Evolutionary conservation across 345 rosid species (phyloP).

Genomic region (Bruguiera parviflora): DNA sequence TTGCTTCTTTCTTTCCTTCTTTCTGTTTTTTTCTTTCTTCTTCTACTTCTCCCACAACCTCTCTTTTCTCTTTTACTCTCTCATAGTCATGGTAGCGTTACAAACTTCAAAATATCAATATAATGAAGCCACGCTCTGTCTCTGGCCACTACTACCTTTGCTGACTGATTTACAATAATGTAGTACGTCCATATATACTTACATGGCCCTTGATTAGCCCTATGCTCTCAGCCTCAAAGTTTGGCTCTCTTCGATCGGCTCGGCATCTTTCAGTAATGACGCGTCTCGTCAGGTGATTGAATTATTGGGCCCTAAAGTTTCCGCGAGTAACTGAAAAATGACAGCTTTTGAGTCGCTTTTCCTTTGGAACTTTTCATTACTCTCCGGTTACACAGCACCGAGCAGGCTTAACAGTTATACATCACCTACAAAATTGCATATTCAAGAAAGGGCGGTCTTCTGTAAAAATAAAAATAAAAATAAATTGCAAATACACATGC

Average conservation of each 20-base stretch:
- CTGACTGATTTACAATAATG: slow-evolving; percentile 23
- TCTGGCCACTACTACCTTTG: slow-evolving; percentile 27
- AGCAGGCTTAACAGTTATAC: slow-evolving; percentile 49
- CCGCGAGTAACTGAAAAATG: slow-evolving; percentile 23
- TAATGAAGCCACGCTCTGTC: slow-evolving; percentile 19
- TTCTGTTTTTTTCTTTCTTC: neutral
- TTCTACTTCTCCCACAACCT: neutral
- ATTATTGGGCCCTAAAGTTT: slow-evolving; percentile 44
- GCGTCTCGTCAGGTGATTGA: slow-evolving; percentile 38
- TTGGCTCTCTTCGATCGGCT: slow-evolving; percentile 32
- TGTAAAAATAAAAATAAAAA: too few relatives aligned
- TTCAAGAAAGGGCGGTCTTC: too few relatives aligned
- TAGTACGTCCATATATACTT: neutral
- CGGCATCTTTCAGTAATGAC: slow-evolving; percentile 32
- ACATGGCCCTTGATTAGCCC: neutral
- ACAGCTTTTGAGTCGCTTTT: slow-evolving; percentile 18
- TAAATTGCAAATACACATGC: too few relatives aligned
- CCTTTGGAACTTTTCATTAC: slow-evolving; percentile 46
- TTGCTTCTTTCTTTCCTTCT: slow-evolving; percentile 6
- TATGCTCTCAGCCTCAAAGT: slow-evolving; percentile 27
- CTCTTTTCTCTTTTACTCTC: neutral
- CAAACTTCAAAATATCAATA: slow-evolving; percentile 33
- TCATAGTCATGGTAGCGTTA: slow-evolving; percentile 14
- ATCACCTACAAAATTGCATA: slow-evolving; percentile 46
- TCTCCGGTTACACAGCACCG: too few relatives aligned